Conservation (phyloP, 2,329 filamentous ascomycete species). For the Hypomyces perniciosus region DNA sequence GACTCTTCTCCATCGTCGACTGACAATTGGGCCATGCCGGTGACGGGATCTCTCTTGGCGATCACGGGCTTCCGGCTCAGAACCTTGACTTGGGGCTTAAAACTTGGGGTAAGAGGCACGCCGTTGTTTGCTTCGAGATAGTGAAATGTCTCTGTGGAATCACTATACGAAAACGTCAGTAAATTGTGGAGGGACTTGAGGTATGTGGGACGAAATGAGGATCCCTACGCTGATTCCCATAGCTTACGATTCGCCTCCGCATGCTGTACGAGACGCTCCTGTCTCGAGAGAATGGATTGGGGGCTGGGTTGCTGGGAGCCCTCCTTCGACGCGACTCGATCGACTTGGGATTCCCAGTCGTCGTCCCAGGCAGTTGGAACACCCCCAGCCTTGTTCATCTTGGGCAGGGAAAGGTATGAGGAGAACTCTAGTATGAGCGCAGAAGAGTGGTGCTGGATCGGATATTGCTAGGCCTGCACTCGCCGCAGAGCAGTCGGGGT, state of each 20-base stretch:
- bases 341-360: conserved; percentile 78
- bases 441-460: too few species aligned
- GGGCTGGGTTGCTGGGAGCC: conserved; percentile 28
- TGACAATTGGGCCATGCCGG: conserved; percentile 41
- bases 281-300: conserved; percentile 54
- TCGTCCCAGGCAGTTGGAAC: conserved; percentile 82
- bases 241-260: conserved; percentile 76
- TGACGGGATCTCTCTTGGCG: conserved; percentile 50
- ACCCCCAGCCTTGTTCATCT: conserved; percentile 38
- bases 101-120: conserved; percentile 57
- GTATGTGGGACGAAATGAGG: conserved; percentile 12
- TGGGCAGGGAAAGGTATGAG: conserved; percentile 15
- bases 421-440: neutral
- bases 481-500: neutral
- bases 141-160: conserved; percentile 67
- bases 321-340: conserved; percentile 41
- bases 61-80: conserved; percentile 74
- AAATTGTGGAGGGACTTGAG: conserved; percentile 1
- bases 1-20: conserved; percentile 56
- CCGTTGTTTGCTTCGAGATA: conserved; percentile 62
- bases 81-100: conserved; percentile 78
- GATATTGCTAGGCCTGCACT: neutral
- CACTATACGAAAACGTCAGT: conserved; percentile 41
- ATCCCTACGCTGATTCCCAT: conserved; percentile 77
- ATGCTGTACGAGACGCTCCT: conserved; percentile 74